Evolutionary conservation across 768 basidiomycete species (phyloP).

Genomic region (Tylopilus plumbeoviolaceoides): DNA sequence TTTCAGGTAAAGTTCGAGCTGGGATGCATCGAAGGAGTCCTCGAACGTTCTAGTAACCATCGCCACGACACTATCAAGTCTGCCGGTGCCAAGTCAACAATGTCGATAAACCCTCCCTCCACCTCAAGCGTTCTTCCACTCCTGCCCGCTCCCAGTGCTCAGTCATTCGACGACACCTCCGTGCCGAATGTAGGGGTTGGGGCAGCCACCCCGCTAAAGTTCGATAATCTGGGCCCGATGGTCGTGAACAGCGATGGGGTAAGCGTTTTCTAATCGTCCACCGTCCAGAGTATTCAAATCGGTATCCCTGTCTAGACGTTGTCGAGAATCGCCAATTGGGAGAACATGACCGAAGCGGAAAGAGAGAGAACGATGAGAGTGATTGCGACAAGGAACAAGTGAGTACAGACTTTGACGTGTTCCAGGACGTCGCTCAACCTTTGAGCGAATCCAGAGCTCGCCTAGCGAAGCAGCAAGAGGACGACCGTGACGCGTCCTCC

Average conservation of each 20-base stretch:
- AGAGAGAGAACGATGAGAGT: conserved; percentile 54
- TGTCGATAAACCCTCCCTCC: conserved; percentile 8
- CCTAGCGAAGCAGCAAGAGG: conserved; percentile 6
- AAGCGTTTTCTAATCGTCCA: conserved; percentile 15
- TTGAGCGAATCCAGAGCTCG: conserved; percentile 2
- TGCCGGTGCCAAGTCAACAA: not conserved
- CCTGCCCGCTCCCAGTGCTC: conserved; percentile 3
- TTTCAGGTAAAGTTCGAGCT: too few relatives aligned
- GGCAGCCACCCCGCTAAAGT: conserved; percentile 36
- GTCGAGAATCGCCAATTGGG: conserved; percentile 65
- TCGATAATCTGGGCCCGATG: conserved; percentile 62
- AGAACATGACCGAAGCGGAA: conserved; percentile 51
- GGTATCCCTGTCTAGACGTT: conserved; percentile 42
- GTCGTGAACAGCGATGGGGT: conserved; percentile 68
- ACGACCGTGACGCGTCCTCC: conserved; percentile 1
- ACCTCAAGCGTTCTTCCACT: conserved; percentile 3
- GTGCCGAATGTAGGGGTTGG: conserved; percentile 13
- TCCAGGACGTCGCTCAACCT: too few relatives aligned
- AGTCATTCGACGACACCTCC: conserved; percentile 6
- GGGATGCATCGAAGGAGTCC: too few relatives aligned
- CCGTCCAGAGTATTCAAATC: not conserved
- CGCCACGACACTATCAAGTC: too few relatives aligned
- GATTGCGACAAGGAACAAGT: conserved; percentile 51
- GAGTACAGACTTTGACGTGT: too few relatives aligned
- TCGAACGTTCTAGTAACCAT: too few relatives aligned